Percentiles rank a stretch among this genome's conserved stretches.
phyloP scores from a whole-genome alignment of 176 grass and related monocot species.

The Oryza coarctata region DNA sequence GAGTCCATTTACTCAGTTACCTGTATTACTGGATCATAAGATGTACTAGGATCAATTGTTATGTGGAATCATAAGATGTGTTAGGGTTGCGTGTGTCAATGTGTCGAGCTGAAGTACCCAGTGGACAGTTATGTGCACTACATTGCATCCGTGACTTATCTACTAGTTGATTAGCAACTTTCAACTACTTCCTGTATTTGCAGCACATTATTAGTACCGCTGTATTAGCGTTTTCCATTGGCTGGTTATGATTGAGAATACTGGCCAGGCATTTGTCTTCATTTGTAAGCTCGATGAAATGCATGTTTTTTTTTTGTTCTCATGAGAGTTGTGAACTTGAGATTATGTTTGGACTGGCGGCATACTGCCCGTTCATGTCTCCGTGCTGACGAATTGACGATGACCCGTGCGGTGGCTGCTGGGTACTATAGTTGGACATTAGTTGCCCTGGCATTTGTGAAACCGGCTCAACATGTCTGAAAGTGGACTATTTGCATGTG shows the following conservation, averaged over 20 bases:
- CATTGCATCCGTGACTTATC: slow-evolving; percentile 13
- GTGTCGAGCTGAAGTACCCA: slow-evolving; percentile 33
- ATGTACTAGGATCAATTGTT: slow-evolving; percentile 39
- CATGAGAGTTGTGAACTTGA: no score
- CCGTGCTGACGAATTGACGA: no score
- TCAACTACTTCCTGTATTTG: slow-evolving; percentile 33
- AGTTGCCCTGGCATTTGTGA: no score
- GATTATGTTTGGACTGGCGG: no score
- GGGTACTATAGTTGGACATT: no score
- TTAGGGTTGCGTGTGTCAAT: slow-evolving; percentile 23
- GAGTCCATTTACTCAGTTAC: slow-evolving; percentile 32
- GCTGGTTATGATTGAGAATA: slow-evolving; percentile 30
- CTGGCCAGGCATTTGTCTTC: neutral
- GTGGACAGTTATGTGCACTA: slow-evolving; percentile 32
- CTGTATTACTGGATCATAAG: slow-evolving; percentile 41
- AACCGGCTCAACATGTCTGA: no score
- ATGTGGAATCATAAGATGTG: slow-evolving; percentile 35
- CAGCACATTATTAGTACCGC: slow-evolving; percentile 39
- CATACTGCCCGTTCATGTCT: no score
- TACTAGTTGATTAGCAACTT: slow-evolving; percentile 33
- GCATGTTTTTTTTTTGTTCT: neutral
- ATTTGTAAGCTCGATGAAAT: neutral
- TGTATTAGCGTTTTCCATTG: slow-evolving; percentile 28
- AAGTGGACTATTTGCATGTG: no score
- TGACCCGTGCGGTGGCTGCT: no score